These are phyloP conservation scores for Monosporascus sp. DNA, from an alignment of 2,329 filamentous ascomycete genomes.

Conservation along the genomic window DNA sequence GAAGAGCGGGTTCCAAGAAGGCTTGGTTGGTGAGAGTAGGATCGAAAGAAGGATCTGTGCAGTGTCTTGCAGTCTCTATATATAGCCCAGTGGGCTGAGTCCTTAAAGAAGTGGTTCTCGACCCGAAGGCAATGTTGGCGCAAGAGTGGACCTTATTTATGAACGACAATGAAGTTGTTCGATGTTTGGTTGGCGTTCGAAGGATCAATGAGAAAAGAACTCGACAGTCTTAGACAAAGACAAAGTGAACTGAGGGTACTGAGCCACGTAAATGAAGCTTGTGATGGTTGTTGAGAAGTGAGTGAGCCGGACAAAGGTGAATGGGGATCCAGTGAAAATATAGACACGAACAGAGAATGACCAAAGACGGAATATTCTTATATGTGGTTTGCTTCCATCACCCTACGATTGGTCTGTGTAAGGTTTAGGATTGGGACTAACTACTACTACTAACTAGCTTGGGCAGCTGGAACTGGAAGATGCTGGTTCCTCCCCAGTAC, in stretches of 20 bases:
- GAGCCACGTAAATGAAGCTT: not conserved
- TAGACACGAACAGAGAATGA: not conserved
- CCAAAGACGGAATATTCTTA: not conserved
- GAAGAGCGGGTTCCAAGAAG: too few species aligned
- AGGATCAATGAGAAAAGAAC: not conserved
- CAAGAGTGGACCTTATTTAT: too few species aligned
- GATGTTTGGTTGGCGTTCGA: too few species aligned
- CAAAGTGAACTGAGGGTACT: not conserved
- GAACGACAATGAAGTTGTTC: too few species aligned
- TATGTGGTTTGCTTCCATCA: too few species aligned
- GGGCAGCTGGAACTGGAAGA: conserved; percentile 6
- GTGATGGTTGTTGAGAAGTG: not conserved
- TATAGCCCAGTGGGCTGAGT: not conserved
- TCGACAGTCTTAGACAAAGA: not conserved
- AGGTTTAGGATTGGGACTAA: not conserved
- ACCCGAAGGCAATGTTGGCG: too few species aligned
- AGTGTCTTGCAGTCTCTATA: not conserved
- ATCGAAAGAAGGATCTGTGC: not conserved
- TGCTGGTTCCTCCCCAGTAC: not conserved
- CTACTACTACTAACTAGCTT: too few species aligned
- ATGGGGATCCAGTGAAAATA: not conserved
- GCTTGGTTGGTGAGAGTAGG: not conserved
- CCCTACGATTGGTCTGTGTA: too few species aligned
- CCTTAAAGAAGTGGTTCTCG: too few species aligned
- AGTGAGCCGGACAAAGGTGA: not conserved